phyloP scores from a whole-genome alignment of 257 asterid genomes.

The Buddleja alternifolia region DNA sequence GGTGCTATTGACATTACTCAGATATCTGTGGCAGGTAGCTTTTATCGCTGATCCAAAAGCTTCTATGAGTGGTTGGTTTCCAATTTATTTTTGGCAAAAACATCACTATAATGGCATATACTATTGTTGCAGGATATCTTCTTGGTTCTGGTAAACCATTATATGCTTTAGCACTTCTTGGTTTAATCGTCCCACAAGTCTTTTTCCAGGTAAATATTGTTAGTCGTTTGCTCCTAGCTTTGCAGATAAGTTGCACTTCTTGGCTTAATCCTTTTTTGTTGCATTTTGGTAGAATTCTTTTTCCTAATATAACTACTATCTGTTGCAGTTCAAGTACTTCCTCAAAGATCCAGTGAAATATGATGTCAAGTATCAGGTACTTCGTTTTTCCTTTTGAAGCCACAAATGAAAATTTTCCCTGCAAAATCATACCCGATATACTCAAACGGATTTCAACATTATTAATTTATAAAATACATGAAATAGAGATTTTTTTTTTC shows the following conservation, averaged over 20 bases:
- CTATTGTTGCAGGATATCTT: slow-evolving; percentile 78
- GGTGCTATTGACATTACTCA: slow-evolving; percentile 98
- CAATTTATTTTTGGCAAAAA: not conserved
- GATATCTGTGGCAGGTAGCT: slow-evolving; percentile 86
- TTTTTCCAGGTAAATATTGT: slow-evolving; percentile 82
- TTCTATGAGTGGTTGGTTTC: not conserved
- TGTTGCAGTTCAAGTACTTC: slow-evolving; percentile 63
- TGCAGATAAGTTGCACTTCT: too few species aligned
- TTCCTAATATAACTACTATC: not conserved
- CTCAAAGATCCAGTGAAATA: slow-evolving; percentile 60
- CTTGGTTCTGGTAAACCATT: slow-evolving; percentile 83
- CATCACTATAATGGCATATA: not conserved
- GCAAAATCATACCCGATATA: not conserved
- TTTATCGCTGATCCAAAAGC: too few species aligned
- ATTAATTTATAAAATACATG: too few species aligned
- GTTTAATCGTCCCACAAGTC: slow-evolving; percentile 82
- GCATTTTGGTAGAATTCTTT: not conserved
- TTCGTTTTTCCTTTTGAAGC: not conserved
- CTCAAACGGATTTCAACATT: too few species aligned
- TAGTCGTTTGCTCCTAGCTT: not conserved
- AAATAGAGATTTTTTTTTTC: not conserved
- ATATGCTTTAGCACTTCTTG: slow-evolving; percentile 84
- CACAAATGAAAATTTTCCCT: not conserved
- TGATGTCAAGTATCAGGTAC: slow-evolving; percentile 87
- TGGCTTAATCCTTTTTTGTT: not conserved